Conservation (phyloP, 345 rosid genomes). For the Hibiscus tridactylites region DNA sequence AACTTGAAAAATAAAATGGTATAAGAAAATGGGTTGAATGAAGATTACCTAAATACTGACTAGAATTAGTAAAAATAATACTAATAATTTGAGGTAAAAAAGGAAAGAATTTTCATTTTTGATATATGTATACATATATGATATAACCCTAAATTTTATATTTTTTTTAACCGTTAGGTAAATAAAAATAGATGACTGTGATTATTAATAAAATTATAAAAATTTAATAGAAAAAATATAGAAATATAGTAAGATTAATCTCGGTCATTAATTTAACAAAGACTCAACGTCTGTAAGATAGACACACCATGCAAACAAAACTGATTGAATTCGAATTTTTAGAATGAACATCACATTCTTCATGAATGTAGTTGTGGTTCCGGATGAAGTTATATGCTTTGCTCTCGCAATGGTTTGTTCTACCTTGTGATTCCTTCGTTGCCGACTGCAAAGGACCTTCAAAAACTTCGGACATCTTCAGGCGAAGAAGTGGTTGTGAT, state of each 20-base stretch:
- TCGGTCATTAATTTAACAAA: no score
- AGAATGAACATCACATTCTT: constrained; percentile 41
- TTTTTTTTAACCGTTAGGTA: no score
- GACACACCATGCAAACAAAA: no score
- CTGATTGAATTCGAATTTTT: no score
- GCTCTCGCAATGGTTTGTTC: constrained; percentile 30
- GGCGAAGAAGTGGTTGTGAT: constrained; percentile 55
- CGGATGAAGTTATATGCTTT: constrained; percentile 49
- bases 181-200: no score
- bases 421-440: constrained; percentile 37
- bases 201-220: no score
- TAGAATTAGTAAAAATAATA: not conserved
- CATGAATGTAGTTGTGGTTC: constrained; percentile 45
- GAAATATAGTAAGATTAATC: no score
- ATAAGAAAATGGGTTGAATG: constrained; percentile 5
- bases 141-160: no score
- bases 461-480: constrained; percentile 67
- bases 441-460: constrained; percentile 52
- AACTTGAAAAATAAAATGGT: not conserved
- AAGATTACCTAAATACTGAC: not conserved
- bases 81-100: not conserved
- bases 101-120: no score
- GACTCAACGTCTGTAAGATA: no score
- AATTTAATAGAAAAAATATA: no score
- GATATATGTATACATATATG: no score